phyloP scores from a whole-genome alignment of 352 stramenopile genomes.

The Pythium rhizo-oryzae region DNA sequence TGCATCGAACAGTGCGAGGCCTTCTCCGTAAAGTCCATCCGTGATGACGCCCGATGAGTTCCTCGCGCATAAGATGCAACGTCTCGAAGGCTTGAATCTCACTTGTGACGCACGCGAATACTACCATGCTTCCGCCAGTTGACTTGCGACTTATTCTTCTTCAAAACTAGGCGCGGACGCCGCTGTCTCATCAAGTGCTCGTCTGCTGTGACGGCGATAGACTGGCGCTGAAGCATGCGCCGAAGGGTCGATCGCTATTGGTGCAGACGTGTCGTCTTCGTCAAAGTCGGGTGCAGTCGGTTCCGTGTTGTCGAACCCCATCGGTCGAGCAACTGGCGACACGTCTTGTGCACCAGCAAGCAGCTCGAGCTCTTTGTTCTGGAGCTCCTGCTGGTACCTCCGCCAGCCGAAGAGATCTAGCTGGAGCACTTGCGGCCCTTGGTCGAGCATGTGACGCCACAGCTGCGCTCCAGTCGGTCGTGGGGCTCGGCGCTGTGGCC shows the following conservation, averaged over 20 bases:
- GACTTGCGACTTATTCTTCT: too few relatives aligned
- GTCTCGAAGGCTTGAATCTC: too few relatives aligned
- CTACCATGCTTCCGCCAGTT: too few relatives aligned
- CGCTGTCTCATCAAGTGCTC: too few relatives aligned
- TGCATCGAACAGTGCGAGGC: too few relatives aligned
- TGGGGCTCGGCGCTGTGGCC: background rate
- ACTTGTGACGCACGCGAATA: too few relatives aligned
- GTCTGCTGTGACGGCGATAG: background rate
- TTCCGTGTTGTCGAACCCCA: conserved; percentile 10
- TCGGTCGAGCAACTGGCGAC: conserved; percentile 10
- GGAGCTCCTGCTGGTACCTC: conserved; percentile 2
- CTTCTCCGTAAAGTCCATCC: too few relatives aligned
- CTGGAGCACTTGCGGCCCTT: conserved; percentile 1
- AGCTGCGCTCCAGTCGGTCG: background rate
- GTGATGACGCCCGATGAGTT: too few relatives aligned
- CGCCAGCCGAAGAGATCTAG: conserved; percentile 24
- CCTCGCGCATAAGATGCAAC: too few relatives aligned
- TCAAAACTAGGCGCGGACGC: too few relatives aligned
- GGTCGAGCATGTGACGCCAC: conserved; percentile 20
- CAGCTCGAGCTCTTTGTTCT: conserved; percentile 12
- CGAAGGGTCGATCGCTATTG: background rate
- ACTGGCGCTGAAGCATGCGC: conserved; percentile 5
- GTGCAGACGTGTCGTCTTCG: conserved; percentile 7
- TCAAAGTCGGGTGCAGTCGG: conserved; percentile 16
- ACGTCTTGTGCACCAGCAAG: conserved; percentile 11